phyloP scores from a whole-genome alignment of 257 asterid species.

The Solanum rostratum region DNA sequence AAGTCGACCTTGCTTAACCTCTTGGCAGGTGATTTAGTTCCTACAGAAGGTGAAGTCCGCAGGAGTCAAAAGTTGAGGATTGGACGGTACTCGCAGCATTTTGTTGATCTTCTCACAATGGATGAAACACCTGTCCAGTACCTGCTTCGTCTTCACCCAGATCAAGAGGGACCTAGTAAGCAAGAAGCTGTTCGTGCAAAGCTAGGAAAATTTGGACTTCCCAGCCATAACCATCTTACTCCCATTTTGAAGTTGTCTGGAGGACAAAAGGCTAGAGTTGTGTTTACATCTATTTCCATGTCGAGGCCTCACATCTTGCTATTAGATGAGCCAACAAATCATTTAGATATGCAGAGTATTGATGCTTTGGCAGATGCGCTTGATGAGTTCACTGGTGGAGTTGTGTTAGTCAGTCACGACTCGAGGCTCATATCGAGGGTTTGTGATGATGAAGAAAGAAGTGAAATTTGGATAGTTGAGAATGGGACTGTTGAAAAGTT shows the following conservation, averaged over 20 bases:
- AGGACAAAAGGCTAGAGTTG: conserved; percentile 30
- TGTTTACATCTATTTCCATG: conserved; percentile 21
- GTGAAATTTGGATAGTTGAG: conserved; percentile 36
- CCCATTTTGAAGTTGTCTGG: conserved; percentile 26
- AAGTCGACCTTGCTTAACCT: conserved; percentile 65
- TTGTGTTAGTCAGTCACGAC: conserved; percentile 29
- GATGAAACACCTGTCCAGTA: conserved; percentile 19
- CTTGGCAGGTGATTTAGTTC: conserved; percentile 43
- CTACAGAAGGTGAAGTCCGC: conserved; percentile 22
- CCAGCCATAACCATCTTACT: conserved; percentile 23
- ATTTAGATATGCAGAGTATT: conserved; percentile 33
- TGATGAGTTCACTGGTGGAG: conserved; percentile 19
- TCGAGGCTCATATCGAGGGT: conserved; percentile 33
- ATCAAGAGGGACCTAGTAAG: conserved; percentile 16
- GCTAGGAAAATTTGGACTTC: conserved; percentile 18
- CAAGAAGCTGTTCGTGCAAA: conserved; percentile 20
- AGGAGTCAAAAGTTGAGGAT: conserved; percentile 26
- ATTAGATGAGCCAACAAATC: conserved; percentile 32
- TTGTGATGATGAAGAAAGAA: conserved; percentile 33
- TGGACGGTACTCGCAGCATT: conserved; percentile 21
- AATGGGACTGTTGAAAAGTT: conserved; percentile 26
- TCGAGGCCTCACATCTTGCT: conserved; percentile 29
- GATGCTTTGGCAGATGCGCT: conserved; percentile 29
- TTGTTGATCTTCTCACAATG: conserved; percentile 19
- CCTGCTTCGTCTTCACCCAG: conserved; percentile 17